A percentile compares a stretch with the other conserved stretches of the same genome.
Conservation (phyloP, 2,329 filamentous ascomycete genomes). For the Botrytis paeoniae region DNA sequence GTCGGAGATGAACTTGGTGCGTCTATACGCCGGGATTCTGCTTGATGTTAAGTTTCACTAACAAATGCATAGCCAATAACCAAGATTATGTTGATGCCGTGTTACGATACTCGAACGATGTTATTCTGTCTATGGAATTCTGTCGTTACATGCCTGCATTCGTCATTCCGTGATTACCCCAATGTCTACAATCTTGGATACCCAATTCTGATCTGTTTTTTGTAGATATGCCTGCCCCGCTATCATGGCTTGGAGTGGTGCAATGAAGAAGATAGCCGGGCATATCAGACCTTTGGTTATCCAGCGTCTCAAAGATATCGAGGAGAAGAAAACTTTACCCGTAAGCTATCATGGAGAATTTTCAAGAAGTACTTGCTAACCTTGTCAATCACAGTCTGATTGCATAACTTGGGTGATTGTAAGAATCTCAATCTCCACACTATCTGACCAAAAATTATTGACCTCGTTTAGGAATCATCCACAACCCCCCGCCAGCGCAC, state of each 20-base stretch:
- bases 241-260: constrained; percentile 1
- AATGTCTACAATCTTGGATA: not conserved
- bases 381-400: not conserved
- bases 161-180: not conserved
- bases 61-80: not conserved
- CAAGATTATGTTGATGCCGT: not conserved
- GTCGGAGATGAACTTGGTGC: not conserved
- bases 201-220: not conserved
- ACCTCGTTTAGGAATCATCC: not conserved
- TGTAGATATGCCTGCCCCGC: not conserved
- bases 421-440: not conserved
- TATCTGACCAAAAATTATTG: not conserved
- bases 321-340: not conserved
- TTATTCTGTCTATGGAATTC: not conserved
- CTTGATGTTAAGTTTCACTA: not conserved
- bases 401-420: constrained; percentile 1
- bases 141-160: constrained; percentile 5
- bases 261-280: not conserved
- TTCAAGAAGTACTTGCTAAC: not conserved
- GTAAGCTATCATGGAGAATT: not conserved
- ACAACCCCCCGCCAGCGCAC: not conserved
- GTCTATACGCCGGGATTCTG: not conserved
- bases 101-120: not conserved
- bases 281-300: constrained; percentile 3
- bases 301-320: not conserved